These are phyloP conservation scores for Daldinia eschscholtzii DNA, from an alignment of 2,329 filamentous ascomycete species.

Conservation along the genomic window DNA sequence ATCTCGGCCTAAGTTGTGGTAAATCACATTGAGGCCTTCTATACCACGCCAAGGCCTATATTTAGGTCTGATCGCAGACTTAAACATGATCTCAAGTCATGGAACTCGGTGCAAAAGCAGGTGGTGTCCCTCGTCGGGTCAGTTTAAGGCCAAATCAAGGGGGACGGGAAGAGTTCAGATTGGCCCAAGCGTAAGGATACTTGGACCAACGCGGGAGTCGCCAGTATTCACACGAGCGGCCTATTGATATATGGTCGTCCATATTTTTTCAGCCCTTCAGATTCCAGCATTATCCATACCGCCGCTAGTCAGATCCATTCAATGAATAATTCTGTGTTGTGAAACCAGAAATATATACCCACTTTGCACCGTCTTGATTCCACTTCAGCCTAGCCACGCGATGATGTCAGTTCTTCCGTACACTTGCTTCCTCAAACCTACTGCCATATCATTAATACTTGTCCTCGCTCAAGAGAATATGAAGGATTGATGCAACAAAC, in stretches of 20 bases:
- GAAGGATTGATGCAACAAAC: not conserved
- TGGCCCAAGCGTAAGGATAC: not conserved
- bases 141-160: conserved; percentile 3
- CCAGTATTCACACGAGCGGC: not conserved
- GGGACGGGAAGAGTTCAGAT: conserved; percentile 7
- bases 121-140: not conserved
- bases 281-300: conserved; percentile 11
- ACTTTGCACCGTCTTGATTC: not conserved
- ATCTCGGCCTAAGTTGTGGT: not conserved
- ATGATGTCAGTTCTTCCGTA: not conserved
- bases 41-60: conserved; percentile 7
- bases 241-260: conserved; percentile 15
- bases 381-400: not conserved
- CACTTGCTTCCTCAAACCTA: not conserved
- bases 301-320: conserved; percentile 14
- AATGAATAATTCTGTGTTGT: conserved; percentile 20
- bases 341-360: conserved; percentile 5
- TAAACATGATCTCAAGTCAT: not conserved
- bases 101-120: conserved; percentile 14
- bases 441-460: not conserved
- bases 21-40: not conserved
- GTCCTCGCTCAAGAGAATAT: not conserved
- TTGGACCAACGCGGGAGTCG: not conserved
- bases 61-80: conserved; percentile 6
- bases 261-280: conserved; percentile 12